phyloP scores from a whole-genome alignment of 371 early-diverging fungal genomes.

The Batkoa obscura region DNA sequence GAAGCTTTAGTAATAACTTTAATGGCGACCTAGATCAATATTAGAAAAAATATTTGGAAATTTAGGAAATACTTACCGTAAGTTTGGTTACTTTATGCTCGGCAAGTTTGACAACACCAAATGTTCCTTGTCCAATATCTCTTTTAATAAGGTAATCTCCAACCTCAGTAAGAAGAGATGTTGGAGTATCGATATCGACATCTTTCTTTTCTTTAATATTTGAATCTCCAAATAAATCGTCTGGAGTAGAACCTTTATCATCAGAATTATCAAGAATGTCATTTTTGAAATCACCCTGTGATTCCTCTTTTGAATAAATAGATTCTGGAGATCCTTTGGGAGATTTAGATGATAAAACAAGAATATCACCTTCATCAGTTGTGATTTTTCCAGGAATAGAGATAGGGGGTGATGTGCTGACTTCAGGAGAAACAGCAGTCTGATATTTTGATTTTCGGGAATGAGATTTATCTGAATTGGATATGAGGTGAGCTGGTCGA shows the following conservation, averaged over 20 bases:
- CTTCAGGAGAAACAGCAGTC: not conserved
- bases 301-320: too few relatives aligned
- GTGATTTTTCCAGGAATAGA: not conserved
- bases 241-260: not conserved
- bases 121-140: constrained; percentile 7
- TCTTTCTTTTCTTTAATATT: not conserved
- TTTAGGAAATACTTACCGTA: not conserved
- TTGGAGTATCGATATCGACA: not conserved
- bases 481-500: not conserved
- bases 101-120: constrained; percentile 5
- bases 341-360: too few relatives aligned
- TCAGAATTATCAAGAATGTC: too few relatives aligned
- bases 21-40: constrained; percentile 41
- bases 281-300: too few relatives aligned
- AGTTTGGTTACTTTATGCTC: constrained; percentile 4
- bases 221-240: not conserved
- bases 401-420: not conserved
- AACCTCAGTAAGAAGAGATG: constrained; percentile 4
- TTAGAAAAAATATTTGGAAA: not conserved
- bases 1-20: constrained; percentile 73
- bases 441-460: constrained; percentile 1
- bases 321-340: not conserved
- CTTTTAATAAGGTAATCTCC: constrained; percentile 5
- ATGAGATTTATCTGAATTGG: not conserved
- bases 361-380: not conserved